Evolutionary conservation across 768 basidiomycete genomes (phyloP), one percentile per base, ranked within the genome.

Genomic region (Polyporus arcularius): DNA sequence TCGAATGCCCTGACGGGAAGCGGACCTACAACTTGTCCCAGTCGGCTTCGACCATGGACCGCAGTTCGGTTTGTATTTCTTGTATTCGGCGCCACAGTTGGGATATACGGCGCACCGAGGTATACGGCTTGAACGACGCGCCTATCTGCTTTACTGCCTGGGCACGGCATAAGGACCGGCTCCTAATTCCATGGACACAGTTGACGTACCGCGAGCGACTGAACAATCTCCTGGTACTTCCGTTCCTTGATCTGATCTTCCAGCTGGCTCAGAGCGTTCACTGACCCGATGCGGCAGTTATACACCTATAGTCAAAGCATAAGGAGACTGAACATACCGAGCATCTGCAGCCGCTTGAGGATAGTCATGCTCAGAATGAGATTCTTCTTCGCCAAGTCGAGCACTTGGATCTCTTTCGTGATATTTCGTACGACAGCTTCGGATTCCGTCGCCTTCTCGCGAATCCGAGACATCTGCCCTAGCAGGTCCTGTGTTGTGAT

Each of bases 391-490:
- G 94, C 95, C 39, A 91, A 77, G 72, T 98, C 97, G 35, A 99
- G 80, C 4, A 90, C 85, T 72, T 98, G 96, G 50, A 99, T 98
- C 73, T 99, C 97, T 65, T 92, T 90, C 2, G 97, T 99, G 65
- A 98, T 97, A 66, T 93, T 87, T 55, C 90, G 83, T 28, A 98
- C 97, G 50, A 98, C 93, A 1, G 94, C 94, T 68, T 98, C 97
- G 3, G 94, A 95, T 71, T 99, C 97, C 1, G 94, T 92, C 0
- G 96, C 95, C 71, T 98, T 98, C 75, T 98, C 95, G 46, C 94
- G 85, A 65, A 98, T 97, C 57, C 90, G 89, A 40, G 90, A 95
- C 86, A 98, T 96, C 77, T 98, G 96, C 30, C 90, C 88, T 50
- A 98, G 82, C 15, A 98, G 81, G 70, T 97, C 95, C 96, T 98